Base-by-base conservation (phyloP, 2,329 filamentous ascomycete genomes). In the Hypoxylon sp. region DNA sequence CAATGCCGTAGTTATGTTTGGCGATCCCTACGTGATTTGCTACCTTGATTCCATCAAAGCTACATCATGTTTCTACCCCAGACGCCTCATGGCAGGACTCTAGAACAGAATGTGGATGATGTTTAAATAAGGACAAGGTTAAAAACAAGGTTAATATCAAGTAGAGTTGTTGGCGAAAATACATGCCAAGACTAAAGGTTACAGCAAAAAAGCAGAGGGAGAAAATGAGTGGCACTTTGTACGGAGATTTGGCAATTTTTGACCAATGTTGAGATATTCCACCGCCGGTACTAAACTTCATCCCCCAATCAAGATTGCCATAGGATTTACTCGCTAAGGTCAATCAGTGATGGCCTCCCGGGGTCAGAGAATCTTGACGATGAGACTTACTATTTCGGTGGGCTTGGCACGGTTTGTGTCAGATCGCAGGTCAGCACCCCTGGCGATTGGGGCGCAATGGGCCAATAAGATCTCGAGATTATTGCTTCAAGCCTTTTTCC, bases 101-200 rank as follows among this genome's bases (percentile, higher is more conserved):
- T 31, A 15, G 31, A 59, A 55, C 24, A 35, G 50, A 48, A 54
- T 55, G n/a, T 27, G 11, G 19, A 19, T 39, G 29, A 39, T 29
- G 44, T 31, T 50, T 24, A 39, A 58, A 47, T 58, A 50, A 58
- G 55, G 55, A 58, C 48, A 48, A 50, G 55, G 55, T 50, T 50
- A 50, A 50, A n/a, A n/a, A 58, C 35, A 58, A 58, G 31, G 37
- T 29, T 39, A 59, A 46, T 54, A 47, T 51, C 24, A 44, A 32
- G 35, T 67, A 44, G 37, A 51, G 29, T 39, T 47, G 42, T 62
- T 68, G 57, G 52, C 35, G 52, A 70, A 68, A 19, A 46, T 17
- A 52, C n/a, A 54, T 52, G 68, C 65, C 65, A 64, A 70, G 65
- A 58, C 46, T 61, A 47, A 55, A 67, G 67, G 47, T 60, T 47